phyloP scores from a whole-genome alignment of 768 basidiomycete genomes.

The Collybia sordida region DNA sequence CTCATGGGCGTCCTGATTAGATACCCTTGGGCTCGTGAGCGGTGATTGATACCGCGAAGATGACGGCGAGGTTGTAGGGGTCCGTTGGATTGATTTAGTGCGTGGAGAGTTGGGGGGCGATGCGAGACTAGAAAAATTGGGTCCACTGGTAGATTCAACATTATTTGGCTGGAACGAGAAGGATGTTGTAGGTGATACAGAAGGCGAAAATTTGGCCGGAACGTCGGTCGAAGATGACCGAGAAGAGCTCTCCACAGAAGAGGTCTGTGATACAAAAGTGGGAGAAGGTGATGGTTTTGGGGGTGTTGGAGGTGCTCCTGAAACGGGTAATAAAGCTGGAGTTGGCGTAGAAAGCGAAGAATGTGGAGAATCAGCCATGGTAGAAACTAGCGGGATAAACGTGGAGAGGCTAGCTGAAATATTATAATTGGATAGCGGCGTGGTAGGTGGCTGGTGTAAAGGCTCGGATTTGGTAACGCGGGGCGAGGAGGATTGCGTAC shows the following conservation, averaged over 20 bases:
- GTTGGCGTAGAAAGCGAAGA: conserved; percentile 12
- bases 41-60: conserved; percentile 4
- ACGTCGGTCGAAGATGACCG: not conserved
- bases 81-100: not conserved
- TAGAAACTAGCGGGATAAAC: conserved; percentile 1
- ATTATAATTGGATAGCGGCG: not conserved
- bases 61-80: conserved; percentile 6
- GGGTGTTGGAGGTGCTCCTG: not conserved
- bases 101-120: conserved; percentile 4
- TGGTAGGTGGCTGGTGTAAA: not conserved
- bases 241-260: not conserved
- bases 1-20: not conserved
- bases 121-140: not conserved
- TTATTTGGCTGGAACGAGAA: not conserved
- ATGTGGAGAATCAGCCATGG: conserved; percentile 11
- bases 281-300: not conserved
- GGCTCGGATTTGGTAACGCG: conserved; percentile 5
- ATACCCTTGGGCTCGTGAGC: not conserved
- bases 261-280: not conserved
- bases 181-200: conserved; percentile 8
- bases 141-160: not conserved
- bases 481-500: conserved; percentile 6
- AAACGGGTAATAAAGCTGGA: not conserved
- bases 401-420: not conserved
- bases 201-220: not conserved